phyloP scores from a whole-genome alignment of 1,139 yeast species.

The Zygoascus sp. region DNA sequence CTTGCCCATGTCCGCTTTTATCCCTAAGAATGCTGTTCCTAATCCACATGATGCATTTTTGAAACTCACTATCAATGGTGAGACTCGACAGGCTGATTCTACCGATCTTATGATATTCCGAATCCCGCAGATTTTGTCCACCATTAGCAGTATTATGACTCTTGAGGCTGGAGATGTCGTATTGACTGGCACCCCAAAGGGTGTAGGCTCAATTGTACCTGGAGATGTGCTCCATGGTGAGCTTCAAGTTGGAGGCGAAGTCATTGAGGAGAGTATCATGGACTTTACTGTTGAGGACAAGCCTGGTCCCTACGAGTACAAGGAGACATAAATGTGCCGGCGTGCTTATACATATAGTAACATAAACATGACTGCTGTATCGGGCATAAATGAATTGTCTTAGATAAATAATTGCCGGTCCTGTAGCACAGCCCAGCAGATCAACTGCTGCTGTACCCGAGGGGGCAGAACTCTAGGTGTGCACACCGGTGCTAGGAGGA shows the following conservation, averaged over 20 bases:
- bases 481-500: slow-evolving; percentile 46
- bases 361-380: too few relatives aligned
- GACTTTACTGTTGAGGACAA: slow-evolving; percentile 58
- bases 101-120: slow-evolving; percentile 89
- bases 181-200: slow-evolving; percentile 95
- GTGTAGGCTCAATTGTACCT: slow-evolving; percentile 78
- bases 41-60: slow-evolving; percentile 73
- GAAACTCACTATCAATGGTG: slow-evolving; percentile 65
- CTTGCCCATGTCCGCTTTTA: slow-evolving; percentile 70
- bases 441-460: too few relatives aligned
- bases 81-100: slow-evolving; percentile 63
- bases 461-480: too few relatives aligned
- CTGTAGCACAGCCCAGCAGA: too few relatives aligned
- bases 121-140: slow-evolving; percentile 70
- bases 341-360: too few relatives aligned
- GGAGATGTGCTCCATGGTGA: slow-evolving; percentile 75
- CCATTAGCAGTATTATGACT: slow-evolving; percentile 85
- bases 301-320: slow-evolving; percentile 73
- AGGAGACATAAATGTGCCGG: slow-evolving; percentile 19
- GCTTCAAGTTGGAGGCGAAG: slow-evolving; percentile 51
- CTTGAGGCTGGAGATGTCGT: slow-evolving; percentile 86
- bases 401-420: too few relatives aligned
- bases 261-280: slow-evolving; percentile 47
- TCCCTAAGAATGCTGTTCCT: slow-evolving; percentile 60
- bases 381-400: too few relatives aligned